Percentiles rank a stretch among this genome's conserved stretches.
phyloP scores from a whole-genome alignment of 257 asterid genomes.

The Scutellaria minor region DNA sequence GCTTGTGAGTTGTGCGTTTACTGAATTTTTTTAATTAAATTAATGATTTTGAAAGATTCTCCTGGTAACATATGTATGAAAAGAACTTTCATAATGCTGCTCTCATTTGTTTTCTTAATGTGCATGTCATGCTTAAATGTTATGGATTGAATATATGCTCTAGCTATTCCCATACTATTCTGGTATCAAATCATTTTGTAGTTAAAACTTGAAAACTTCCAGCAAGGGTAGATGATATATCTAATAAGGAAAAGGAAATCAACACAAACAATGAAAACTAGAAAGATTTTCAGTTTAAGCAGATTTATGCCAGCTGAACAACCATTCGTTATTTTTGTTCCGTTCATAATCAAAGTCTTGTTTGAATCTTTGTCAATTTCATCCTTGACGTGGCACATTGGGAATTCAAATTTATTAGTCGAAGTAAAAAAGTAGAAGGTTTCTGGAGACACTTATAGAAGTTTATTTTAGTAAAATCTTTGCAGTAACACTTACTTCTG shows the following conservation, averaged over 20 bases:
- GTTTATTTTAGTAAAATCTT: not conserved
- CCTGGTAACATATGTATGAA: too few species aligned
- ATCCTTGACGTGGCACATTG: not conserved
- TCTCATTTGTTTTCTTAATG: not conserved
- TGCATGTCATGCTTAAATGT: not conserved
- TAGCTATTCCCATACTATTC: not conserved
- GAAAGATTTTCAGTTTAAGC: not conserved
- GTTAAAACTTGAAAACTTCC: too few species aligned
- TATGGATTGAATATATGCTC: not conserved
- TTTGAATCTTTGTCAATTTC: too few species aligned
- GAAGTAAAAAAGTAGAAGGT: too few species aligned
- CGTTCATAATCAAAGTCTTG: too few species aligned
- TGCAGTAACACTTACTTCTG: not conserved
- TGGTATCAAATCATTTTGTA: not conserved
- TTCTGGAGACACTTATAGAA: too few species aligned
- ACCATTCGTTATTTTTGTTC: too few species aligned
- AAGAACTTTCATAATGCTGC: not conserved
- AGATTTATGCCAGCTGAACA: not conserved
- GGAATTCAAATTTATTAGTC: not conserved
- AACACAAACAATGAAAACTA: not conserved
- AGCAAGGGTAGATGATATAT: too few species aligned
- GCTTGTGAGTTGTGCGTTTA: not conserved
- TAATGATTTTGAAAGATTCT: too few species aligned
- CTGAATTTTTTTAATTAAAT: too few species aligned
- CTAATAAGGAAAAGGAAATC: too few species aligned